These are phyloP conservation scores for Coemansia sp. DNA, from an alignment of 192 early-diverging fungal species.

Conservation along the genomic window DNA sequence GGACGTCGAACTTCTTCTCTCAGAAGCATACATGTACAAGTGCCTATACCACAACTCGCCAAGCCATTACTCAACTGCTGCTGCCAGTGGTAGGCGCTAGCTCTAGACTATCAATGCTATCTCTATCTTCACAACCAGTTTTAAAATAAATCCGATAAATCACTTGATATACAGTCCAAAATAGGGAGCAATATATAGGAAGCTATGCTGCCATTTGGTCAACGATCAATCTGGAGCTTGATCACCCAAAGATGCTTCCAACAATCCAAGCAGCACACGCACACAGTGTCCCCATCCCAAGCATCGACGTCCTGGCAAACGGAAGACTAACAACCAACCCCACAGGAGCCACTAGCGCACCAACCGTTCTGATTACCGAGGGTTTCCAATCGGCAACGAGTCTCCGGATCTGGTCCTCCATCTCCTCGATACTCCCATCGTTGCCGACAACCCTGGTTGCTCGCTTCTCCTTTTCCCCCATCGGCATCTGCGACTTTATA, in stretches of 20 bases:
- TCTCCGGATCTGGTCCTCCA: slow-evolving; percentile 20
- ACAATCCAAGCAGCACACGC: slow-evolving; percentile 28
- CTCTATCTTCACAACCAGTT: neutral
- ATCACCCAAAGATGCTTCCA: slow-evolving; percentile 11
- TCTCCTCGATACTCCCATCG: slow-evolving; percentile 59
- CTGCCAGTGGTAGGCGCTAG: neutral
- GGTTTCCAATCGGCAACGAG: slow-evolving; percentile 33
- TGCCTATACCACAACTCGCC: slow-evolving; percentile 90
- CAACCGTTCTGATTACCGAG: slow-evolving; percentile 16
- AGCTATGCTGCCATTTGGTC: neutral
- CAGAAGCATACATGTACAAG: slow-evolving; percentile 98
- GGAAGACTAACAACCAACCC: slow-evolving; percentile 22
- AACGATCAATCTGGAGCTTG: neutral
- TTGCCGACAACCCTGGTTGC: slow-evolving; percentile 90
- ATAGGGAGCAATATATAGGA: neutral
- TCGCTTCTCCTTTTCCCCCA: slow-evolving; percentile 71
- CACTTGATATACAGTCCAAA: neutral
- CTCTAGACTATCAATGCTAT: neutral
- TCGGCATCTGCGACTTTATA: slow-evolving; percentile 80
- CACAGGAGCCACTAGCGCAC: slow-evolving; percentile 36
- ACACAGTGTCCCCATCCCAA: slow-evolving; percentile 29
- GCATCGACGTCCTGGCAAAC: slow-evolving; percentile 13
- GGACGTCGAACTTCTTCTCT: slow-evolving; percentile 91
- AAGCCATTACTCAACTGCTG: slow-evolving; percentile 61
- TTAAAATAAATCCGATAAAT: too few relatives aligned